phyloP scores from a whole-genome alignment of 257 asterid species.

The Linderniella brevidens region DNA sequence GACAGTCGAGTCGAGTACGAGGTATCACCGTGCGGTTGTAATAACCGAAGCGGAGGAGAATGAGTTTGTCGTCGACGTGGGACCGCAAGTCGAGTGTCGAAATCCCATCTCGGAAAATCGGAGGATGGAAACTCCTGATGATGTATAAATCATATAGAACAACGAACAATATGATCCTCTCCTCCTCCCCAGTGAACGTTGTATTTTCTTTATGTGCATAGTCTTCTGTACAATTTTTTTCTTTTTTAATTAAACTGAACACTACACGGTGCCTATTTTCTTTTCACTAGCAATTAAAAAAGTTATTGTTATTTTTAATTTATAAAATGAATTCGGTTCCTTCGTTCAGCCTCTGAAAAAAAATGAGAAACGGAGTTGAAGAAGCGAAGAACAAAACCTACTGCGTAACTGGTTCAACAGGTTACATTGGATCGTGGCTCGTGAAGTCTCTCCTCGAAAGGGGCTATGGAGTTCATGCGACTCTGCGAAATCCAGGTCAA shows the following conservation, averaged over 20 bases:
- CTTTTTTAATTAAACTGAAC: no score
- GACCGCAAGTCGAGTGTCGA: slow-evolving; percentile 6
- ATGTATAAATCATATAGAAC: no score
- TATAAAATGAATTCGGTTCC: no score
- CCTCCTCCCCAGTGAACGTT: no score
- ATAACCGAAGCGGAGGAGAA: slow-evolving; percentile 24
- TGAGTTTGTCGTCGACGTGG: slow-evolving; percentile 23
- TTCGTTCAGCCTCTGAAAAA: neutral
- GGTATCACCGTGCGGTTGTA: slow-evolving; percentile 19
- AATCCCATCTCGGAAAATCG: no score
- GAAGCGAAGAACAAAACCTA: slow-evolving; percentile 16
- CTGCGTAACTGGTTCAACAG: slow-evolving; percentile 83
- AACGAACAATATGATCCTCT: no score
- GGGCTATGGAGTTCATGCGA: slow-evolving; percentile 58
- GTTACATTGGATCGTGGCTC: slow-evolving; percentile 90
- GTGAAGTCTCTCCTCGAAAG: slow-evolving; percentile 49
- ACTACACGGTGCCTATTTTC: no score
- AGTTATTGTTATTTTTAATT: no score
- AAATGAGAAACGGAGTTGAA: slow-evolving; percentile 16
- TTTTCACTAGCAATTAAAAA: no score
- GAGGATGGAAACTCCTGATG: no score
- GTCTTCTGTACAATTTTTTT: no score
- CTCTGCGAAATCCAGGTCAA: slow-evolving; percentile 57
- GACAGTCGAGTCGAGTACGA: slow-evolving; percentile 23
- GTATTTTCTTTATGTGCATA: neutral